phyloP scores from a whole-genome alignment of 441 rosid species.

The Pelargonium myrrhifolium region DNA sequence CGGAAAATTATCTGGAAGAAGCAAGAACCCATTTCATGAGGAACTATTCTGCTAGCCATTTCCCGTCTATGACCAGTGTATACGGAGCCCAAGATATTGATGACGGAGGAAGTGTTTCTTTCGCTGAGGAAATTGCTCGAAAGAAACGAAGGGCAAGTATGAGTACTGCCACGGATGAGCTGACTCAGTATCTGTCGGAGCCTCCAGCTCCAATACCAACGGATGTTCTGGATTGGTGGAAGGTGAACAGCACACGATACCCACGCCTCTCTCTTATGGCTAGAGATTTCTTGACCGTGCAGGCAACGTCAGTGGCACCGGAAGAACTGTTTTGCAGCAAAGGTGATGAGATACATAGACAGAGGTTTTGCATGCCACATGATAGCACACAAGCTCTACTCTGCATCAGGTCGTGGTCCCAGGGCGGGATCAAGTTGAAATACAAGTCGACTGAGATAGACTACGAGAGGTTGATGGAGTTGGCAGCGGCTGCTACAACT shows the following conservation, averaged over 20 bases:
- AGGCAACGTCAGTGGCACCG: constrained; percentile 71
- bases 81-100: constrained; percentile 64
- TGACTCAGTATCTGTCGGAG: constrained; percentile 81
- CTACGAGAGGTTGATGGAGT: constrained; percentile 69
- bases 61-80: constrained; percentile 48
- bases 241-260: constrained; percentile 68
- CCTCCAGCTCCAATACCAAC: constrained; percentile 77
- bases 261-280: constrained; percentile 81
- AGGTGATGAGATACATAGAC: constrained; percentile 70
- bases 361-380: constrained; percentile 62
- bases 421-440: constrained; percentile 65
- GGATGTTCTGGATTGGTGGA: constrained; percentile 94
- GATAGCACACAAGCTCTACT: constrained; percentile 57
- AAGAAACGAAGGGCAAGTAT: constrained; percentile 80
- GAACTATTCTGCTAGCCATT: constrained; percentile 56
- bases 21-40: constrained; percentile 69
- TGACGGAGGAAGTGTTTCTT: constrained; percentile 69
- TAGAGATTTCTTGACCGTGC: constrained; percentile 71
- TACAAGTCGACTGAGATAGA: constrained; percentile 66
- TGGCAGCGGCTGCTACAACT: constrained; percentile 56
- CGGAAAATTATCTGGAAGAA: constrained; percentile 68
- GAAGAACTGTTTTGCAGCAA: constrained; percentile 66
- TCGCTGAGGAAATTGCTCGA: constrained; percentile 86
- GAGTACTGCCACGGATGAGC: constrained; percentile 63
- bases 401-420: constrained; percentile 79